Base-by-base conservation (phyloP, 2,329 filamentous ascomycete genomes). In the Ustilaginoidea virens region DNA sequence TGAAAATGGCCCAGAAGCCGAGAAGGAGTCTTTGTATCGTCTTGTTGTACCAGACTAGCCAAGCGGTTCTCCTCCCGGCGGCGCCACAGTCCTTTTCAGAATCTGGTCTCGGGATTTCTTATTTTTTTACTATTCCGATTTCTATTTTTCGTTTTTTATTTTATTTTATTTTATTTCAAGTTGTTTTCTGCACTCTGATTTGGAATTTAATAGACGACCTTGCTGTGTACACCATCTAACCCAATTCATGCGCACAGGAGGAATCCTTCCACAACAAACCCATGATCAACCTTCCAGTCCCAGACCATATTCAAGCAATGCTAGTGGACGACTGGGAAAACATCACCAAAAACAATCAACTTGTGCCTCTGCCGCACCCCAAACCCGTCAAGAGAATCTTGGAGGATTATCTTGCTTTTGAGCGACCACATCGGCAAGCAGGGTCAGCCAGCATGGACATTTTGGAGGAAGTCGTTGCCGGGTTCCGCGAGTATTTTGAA, bases 241-340 rank as follows among this genome's bases (percentile, higher is more conserved):
- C n/a, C n/a, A n/a, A n/a, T n/a, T n/a, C n/a, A n/a, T n/a, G 31
- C 3, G 11, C 16, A 10, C 28, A 96, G 86, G 90, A 96, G 60
- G 90, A 96, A 36, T 62, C 68, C 4, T 98, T 93, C 49, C 73
- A 85, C 46, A 66, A 69, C 37, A 75, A 85, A 33, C 86, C 87
- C 13, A 82, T 83, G 12, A 78, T 98, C 44, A 81, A 83, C 43
- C 69, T 98, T 23, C 67, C 76, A 28, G 74, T 96, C 38, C 85
- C 90, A 1, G 90, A 96, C 47, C 73, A 80, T 39, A 66, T 98
- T 39, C 94, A 96, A 59, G 82, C 80, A 11, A 68, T 92, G 37
- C 71, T 98, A 3, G 90, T 98, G 14, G 90, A 98, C 49, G 90
- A 98, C 52, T 98, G 90, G 90, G 90, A 98, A 53, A 92, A 94